Base-by-base conservation (phyloP, 1,284 basidiomycete genomes). In the Paramarasmius palmivorus region DNA sequence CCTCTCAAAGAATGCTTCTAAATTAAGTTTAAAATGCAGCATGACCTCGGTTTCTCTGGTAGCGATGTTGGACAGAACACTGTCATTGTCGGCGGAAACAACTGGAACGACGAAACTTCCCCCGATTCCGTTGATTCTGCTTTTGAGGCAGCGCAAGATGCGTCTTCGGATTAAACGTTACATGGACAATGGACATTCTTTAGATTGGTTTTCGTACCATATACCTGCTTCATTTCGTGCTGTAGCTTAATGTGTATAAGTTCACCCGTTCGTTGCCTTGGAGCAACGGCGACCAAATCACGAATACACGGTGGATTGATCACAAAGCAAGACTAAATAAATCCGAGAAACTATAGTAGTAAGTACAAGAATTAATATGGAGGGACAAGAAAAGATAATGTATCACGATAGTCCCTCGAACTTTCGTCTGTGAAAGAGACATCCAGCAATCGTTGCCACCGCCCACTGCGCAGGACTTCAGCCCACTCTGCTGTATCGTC, bases 401-500 rank as follows among this genome's bases (percentile, higher is more conserved):
- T 40, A 19, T 45, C 36, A 25, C 44, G 42, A 19, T 50, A 57
- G 29, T 40, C 12, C 26, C 14, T 36, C 40, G 41, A 19, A 37
- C 46, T 48, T 34, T 46, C 42, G 20, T 19, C 37, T 22, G 36
- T 47, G 54, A 61, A 47, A 73, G 76, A 19, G 62, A 63, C 9
- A 45, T 73, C 66, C 36, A 80, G 54, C 6, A 67, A 66, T 25
- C 68, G 57, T 17, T 56, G 36, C 36, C 78, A 60, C 15, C 57
- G 61, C 6, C 73, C 75, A 50, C 67, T 62, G 8, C 59, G 62
- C 26, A 78, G 54, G 34, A 71, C 58, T 36, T 63, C 57, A n/a
- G 56, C 51, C 84, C 84, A 86, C 44, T 73, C 73, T 5, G 55
- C 42, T 56, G 83, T 80, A 52, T 58, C 67, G 17, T 74, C 71